Conservation (phyloP, 192 early-diverging fungal species). For the Coemansia sp. region DNA sequence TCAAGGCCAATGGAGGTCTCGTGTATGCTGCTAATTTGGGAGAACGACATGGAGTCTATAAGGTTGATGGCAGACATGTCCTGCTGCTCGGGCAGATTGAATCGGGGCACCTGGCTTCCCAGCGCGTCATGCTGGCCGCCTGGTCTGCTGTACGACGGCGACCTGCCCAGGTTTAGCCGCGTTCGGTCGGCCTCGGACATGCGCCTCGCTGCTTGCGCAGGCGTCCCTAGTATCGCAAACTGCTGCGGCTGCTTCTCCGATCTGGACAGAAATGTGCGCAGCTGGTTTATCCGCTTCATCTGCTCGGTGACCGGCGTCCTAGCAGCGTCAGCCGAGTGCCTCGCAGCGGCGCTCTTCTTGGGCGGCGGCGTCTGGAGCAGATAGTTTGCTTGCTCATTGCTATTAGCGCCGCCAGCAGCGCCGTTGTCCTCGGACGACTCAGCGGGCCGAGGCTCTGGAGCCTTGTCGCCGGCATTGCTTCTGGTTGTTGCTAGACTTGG, state of each 20-base stretch:
- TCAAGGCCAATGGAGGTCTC: background rate
- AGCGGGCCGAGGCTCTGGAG: background rate
- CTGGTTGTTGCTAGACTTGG: constrained; percentile 17
- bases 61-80: constrained; percentile 8
- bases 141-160: background rate
- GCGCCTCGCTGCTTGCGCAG: background rate
- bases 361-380: background rate
- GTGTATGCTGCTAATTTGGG: constrained; percentile 9
- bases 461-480: background rate
- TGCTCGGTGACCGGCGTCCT: background rate
- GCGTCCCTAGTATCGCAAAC: background rate
- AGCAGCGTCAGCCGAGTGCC: background rate
- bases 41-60: constrained; percentile 25
- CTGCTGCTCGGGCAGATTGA: background rate
- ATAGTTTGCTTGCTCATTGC: background rate
- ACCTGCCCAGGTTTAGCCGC: background rate
- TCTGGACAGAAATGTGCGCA: background rate
- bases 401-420: background rate
- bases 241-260: background rate
- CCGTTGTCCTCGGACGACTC: background rate
- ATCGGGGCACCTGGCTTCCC: background rate
- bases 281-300: background rate
- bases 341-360: background rate
- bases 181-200: background rate
- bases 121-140: background rate